Base-by-base conservation (phyloP, 352 stramenopile genomes). In the Phytophthora idaei region DNA sequence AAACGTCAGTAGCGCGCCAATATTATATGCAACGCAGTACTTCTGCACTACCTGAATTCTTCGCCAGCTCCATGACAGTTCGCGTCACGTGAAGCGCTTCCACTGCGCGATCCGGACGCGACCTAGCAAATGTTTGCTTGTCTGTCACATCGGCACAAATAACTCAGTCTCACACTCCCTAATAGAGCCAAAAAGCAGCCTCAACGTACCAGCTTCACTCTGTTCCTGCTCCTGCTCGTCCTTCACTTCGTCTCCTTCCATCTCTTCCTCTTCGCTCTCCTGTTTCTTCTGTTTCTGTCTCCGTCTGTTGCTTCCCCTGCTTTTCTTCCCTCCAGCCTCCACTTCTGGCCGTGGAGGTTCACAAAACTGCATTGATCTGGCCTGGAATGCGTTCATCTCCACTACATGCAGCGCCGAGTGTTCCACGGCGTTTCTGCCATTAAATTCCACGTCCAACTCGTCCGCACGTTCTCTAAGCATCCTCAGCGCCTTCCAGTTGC, bases 361-460 rank as follows among this genome's bases (percentile, higher is more conserved):
- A 15, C 72, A 83, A 31, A 77, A 73, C 21, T 70, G 64, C 44
- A 85, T 71, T 27, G 73, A 83, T 17, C 81, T 76, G 7, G 66
- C 78, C 11, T 85, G 66, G 59, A 90, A 89, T 17, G 80, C 67
- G 48, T 91, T 91, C 37, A 75, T 61, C 52, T 90, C 81, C 14
- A 92, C 44, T 21, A 81, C 57, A n/a, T 72, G 65, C 29, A 92
- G 45, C 14, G 58, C 51, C 31, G 77, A 76, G 36, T 84, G 64
- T 7, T 80, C 78, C 2, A 52, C 42, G 1, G 67, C 67, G 53
- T 87, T 87, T 11, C 64, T 48, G 5, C 37, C 61, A 8, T 45
- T 29, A 17, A 70, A 66, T 25, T 67, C 49, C 29, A 82, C 46
- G 4, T 76, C 67, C 0, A 76, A 73, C 15, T 74, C 74, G 27